A percentile compares a stretch with the other conserved stretches of the same genome.
Conservation (phyloP, 768 basidiomycete species). For the Boletales sp. region DNA sequence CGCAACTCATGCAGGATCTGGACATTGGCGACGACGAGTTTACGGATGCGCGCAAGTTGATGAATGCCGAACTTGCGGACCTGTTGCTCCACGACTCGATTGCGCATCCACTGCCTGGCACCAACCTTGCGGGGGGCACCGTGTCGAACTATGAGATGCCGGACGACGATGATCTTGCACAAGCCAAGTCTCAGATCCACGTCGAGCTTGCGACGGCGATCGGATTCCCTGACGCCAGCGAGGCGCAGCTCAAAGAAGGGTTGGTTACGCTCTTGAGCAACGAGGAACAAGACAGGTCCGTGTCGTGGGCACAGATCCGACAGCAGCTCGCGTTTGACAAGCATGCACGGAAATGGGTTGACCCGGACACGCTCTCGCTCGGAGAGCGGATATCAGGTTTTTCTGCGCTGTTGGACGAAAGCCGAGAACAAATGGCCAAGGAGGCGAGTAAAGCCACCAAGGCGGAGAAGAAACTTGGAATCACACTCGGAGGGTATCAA, state of each 20-base stretch:
- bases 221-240: slow-evolving; percentile 81
- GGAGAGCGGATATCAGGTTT: slow-evolving; percentile 67
- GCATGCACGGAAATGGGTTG: slow-evolving; percentile 59
- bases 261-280: slow-evolving; percentile 60
- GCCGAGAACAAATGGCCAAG: slow-evolving; percentile 68
- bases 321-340: slow-evolving; percentile 63
- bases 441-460: slow-evolving; percentile 82
- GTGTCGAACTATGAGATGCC: slow-evolving; percentile 69
- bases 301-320: slow-evolving; percentile 72
- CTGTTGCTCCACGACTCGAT: slow-evolving; percentile 88
- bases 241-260: slow-evolving; percentile 75
- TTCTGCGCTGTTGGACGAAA: slow-evolving; percentile 52
- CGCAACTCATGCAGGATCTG: slow-evolving; percentile 58
- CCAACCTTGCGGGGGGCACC: slow-evolving; percentile 68
- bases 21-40: slow-evolving; percentile 47
- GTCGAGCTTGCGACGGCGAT: slow-evolving; percentile 74
- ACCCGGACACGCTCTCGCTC: slow-evolving; percentile 51
- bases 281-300: slow-evolving; percentile 55
- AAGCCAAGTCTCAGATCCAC: slow-evolving; percentile 71
- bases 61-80: slow-evolving; percentile 74
- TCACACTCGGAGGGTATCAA: slow-evolving; percentile 90
- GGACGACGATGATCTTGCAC: slow-evolving; percentile 68
- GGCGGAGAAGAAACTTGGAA: slow-evolving; percentile 84
- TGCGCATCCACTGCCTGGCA: slow-evolving; percentile 84
- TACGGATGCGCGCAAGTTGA: slow-evolving; percentile 52